Percentiles rank a stretch among this genome's conserved stretches.
phyloP scores from a whole-genome alignment of 441 rosid genomes.

The Pelargonium citronellum region DNA sequence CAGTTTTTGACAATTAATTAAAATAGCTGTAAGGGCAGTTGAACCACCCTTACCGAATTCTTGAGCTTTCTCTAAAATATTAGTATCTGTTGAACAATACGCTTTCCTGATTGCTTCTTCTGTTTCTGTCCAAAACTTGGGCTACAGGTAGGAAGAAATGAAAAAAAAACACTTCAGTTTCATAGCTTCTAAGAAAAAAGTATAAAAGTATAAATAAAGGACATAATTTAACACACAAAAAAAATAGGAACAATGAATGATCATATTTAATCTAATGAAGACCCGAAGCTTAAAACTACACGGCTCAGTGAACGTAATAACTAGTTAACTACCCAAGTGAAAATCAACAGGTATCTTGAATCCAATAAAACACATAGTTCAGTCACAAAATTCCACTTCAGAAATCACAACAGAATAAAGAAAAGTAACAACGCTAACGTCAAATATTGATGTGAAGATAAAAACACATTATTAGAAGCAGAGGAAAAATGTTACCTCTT shows the following conservation, averaged over 20 bases:
- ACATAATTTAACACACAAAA: not conserved
- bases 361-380: not conserved
- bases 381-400: not conserved
- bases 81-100: constrained; percentile 51
- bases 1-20: constrained; percentile 60
- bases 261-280: not conserved
- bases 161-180: not conserved
- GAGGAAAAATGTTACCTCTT: constrained; percentile 44
- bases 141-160: constrained; percentile 30
- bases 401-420: not conserved
- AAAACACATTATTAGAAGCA: not conserved
- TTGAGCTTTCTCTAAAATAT: constrained; percentile 56
- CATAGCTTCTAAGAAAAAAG: not conserved
- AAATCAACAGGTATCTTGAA: not conserved
- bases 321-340: not conserved
- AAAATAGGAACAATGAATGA: no score
- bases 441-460: not conserved
- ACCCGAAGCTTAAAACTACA: not conserved
- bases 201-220: not conserved
- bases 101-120: constrained; percentile 66
- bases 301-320: no score
- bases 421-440: not conserved
- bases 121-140: constrained; percentile 67
- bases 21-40: constrained; percentile 83
- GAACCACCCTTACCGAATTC: constrained; percentile 85